Percentiles rank a stretch among this genome's conserved stretches.
phyloP scores from a whole-genome alignment of 1,139 yeast genomes.

The Yamadazyma dushanensis region DNA sequence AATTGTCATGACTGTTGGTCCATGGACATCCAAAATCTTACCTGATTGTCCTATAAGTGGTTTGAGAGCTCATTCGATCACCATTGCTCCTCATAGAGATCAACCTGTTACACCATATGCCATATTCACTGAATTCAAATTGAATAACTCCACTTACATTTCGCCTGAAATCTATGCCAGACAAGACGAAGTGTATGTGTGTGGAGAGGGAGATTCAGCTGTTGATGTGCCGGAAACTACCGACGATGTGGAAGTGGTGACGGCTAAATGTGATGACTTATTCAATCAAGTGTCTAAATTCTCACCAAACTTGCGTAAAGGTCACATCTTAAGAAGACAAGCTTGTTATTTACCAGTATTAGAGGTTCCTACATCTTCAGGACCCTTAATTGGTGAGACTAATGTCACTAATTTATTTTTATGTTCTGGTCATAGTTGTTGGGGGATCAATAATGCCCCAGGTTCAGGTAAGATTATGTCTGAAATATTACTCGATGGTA shows the following conservation, averaged over 20 bases:
- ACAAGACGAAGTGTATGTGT: conserved; percentile 91
- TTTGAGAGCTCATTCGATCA: conserved; percentile 90
- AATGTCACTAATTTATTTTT: conserved; percentile 74
- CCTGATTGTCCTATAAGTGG: conserved; percentile 95
- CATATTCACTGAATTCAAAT: conserved; percentile 83
- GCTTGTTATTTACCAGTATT: conserved; percentile 96
- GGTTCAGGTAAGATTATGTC: conserved; percentile 93
- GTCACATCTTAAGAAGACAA: conserved; percentile 79
- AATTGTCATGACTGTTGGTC: conserved; percentile 86
- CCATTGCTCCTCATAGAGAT: conserved; percentile 74
- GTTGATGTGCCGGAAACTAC: conserved; percentile 93
- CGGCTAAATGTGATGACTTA: conserved; percentile 84
- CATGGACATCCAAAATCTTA: conserved; percentile 90
- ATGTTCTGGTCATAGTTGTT: conserved; percentile 94
- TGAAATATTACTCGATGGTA: conserved; percentile 86
- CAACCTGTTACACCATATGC: conserved; percentile 86
- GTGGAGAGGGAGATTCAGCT: conserved; percentile 94
- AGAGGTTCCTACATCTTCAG: conserved; percentile 87
- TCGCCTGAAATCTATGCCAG: conserved; percentile 96
- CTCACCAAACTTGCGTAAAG: conserved; percentile 68
- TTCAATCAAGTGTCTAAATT: conserved; percentile 80
- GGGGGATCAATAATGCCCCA: conserved; percentile 99
- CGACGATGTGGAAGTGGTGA: conserved; percentile 87
- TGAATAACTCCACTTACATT: conserved; percentile 63
- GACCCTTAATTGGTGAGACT: conserved; percentile 93